Percentiles rank a stretch among this genome's conserved stretches.
Conservation (phyloP, 2,329 filamentous ascomycete species). For the Diplodia seriata region DNA sequence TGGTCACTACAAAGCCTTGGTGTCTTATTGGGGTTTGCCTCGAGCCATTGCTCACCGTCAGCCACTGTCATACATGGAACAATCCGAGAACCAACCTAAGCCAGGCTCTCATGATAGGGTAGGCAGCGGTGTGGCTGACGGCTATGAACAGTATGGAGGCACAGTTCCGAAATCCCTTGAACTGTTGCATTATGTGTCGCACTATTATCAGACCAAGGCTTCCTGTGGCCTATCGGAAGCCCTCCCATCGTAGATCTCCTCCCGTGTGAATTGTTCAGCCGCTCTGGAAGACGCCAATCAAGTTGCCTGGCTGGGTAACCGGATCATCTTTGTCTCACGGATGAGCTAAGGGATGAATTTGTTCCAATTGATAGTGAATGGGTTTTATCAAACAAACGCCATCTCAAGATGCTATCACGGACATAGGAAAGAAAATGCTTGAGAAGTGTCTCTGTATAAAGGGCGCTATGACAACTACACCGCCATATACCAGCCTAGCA, state of each 20-base stretch:
- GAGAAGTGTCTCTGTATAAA: too few relatives aligned
- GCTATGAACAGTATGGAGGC: not conserved
- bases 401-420: not conserved
- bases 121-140: not conserved
- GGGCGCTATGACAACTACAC: not conserved
- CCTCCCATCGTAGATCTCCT: not conserved
- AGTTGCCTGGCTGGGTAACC: not conserved
- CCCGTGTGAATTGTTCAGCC: not conserved
- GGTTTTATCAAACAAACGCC: not conserved
- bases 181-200: not conserved
- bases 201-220: not conserved
- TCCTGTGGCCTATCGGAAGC: not conserved
- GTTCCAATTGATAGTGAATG: not conserved
- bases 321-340: not conserved
- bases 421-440: not conserved
- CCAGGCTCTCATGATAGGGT: not conserved
- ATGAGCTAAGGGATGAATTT: not conserved
- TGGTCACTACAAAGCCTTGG: not conserved
- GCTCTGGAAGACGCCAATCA: not conserved
- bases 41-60: not conserved
- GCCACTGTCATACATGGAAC: not conserved
- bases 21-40: not conserved
- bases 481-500: not conserved
- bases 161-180: not conserved
- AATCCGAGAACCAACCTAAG: not conserved